These are phyloP conservation scores for Nigrospora sphaerica DNA, from an alignment of 2,329 filamentous ascomycete genomes.

Conservation along the genomic window DNA sequence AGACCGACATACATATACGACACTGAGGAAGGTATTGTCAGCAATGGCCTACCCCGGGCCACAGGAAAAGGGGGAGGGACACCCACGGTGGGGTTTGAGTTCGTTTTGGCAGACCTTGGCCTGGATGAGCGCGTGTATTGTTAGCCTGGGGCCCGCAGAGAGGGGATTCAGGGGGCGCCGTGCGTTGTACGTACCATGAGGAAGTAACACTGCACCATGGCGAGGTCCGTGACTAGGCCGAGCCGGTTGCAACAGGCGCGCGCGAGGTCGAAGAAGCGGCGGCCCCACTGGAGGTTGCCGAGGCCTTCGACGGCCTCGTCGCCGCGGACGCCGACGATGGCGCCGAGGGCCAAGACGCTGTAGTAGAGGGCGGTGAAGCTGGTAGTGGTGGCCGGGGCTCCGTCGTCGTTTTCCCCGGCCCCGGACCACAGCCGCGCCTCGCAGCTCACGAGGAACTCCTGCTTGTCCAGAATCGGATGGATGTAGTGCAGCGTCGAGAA, in stretches of 20 bases:
- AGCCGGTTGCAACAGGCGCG: conserved; percentile 27
- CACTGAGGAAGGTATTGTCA: conserved; percentile 8
- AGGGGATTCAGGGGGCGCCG: too few species aligned
- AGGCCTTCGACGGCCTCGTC: conserved; percentile 34
- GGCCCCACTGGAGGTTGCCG: conserved; percentile 36
- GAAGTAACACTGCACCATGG: conserved; percentile 39
- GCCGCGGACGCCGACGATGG: conserved; percentile 34
- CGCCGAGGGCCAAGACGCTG: conserved; percentile 37
- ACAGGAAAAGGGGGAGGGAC: not conserved
- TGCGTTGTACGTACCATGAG: conserved; percentile 33
- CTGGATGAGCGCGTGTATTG: too few species aligned
- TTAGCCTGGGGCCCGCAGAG: too few species aligned
- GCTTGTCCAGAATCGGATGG: conserved; percentile 39
- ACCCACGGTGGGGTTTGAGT: conserved; percentile 36
- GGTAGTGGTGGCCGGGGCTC: conserved; percentile 13
- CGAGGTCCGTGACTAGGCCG: conserved; percentile 35
- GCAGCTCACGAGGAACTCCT: conserved; percentile 32
- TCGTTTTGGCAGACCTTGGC: conserved; percentile 43
- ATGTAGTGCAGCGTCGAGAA: conserved; percentile 41
- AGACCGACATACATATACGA: conserved; percentile 41
- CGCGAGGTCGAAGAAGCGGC: conserved; percentile 35
- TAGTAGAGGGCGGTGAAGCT: conserved; percentile 41
- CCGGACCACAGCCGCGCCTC: conserved; percentile 35
- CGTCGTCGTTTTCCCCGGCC: conserved; percentile 26
- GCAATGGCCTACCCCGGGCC: too few species aligned